Conservation (phyloP, 192 early-diverging fungal genomes). For the Pecoramyces ruminantium region DNA sequence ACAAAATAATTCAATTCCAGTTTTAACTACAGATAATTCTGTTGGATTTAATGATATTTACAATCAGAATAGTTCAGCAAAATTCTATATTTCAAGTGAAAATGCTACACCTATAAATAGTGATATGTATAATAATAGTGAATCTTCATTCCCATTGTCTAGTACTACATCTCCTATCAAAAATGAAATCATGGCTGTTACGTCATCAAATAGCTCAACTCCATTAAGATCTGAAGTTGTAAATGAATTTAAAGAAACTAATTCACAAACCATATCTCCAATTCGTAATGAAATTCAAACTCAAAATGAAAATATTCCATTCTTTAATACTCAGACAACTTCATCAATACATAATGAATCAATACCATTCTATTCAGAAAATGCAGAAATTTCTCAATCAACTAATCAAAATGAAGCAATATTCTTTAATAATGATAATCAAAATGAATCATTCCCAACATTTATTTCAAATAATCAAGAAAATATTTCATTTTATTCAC, state of each 20-base stretch:
- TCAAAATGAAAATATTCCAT: too few relatives aligned
- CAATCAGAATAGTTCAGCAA: not conserved
- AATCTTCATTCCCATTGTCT: too few relatives aligned
- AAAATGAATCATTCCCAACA: not conserved
- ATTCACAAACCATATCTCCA: not conserved
- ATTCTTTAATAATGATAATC: not conserved
- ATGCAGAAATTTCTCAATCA: too few relatives aligned
- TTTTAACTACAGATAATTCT: not conserved
- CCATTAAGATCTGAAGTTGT: too few relatives aligned
- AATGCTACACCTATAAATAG: not conserved
- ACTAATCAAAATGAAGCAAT: too few relatives aligned
- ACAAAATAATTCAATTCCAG: not conserved
- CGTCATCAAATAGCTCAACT: too few relatives aligned
- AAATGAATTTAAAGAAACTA: not conserved
- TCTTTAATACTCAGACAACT: too few relatives aligned
- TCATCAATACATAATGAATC: too few relatives aligned
- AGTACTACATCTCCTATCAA: not conserved
- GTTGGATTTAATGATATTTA: not conserved
- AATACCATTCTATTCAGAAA: too few relatives aligned
- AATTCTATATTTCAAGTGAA: not conserved
- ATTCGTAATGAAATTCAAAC: too few relatives aligned
- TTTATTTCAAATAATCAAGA: not conserved
- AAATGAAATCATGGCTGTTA: not conserved
- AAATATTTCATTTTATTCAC: not conserved
- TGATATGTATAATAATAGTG: not conserved